phyloP scores from a whole-genome alignment of 164 flowering plant genomes.

The Dillenia suffruticosa region DNA sequence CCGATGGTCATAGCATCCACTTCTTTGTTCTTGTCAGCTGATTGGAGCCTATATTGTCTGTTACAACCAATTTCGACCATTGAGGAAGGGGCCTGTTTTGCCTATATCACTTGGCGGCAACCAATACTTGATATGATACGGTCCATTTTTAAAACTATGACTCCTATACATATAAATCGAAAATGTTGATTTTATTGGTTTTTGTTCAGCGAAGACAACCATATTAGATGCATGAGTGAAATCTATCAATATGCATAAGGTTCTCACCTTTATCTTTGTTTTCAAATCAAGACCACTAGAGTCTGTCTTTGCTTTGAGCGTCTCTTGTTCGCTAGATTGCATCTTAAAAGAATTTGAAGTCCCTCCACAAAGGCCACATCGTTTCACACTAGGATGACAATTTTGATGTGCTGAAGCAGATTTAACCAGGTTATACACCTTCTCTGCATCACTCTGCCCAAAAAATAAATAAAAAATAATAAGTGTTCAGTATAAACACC shows the following conservation, averaged over 20 bases:
- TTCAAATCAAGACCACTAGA: slow-evolving; percentile 21
- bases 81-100: too few relatives aligned
- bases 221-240: background rate
- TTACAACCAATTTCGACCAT: too few relatives aligned
- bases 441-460: slow-evolving; percentile 56
- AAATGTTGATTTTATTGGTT: too few relatives aligned
- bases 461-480: slow-evolving; percentile 3
- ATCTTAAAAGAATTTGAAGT: slow-evolving; percentile 42
- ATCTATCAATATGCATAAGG: background rate
- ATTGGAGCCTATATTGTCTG: too few relatives aligned
- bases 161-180: too few relatives aligned
- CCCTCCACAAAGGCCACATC: slow-evolving; percentile 58
- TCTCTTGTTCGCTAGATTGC: slow-evolving; percentile 31
- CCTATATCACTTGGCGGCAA: too few relatives aligned
- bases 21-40: too few relatives aligned
- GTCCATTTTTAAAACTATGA: too few relatives aligned
- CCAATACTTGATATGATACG: too few relatives aligned
- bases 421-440: slow-evolving; percentile 40
- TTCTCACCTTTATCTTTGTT: slow-evolving; percentile 38
- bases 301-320: slow-evolving; percentile 16
- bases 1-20: too few relatives aligned
- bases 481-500: slow-evolving; percentile 1
- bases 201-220: too few relatives aligned
- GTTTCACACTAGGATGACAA: slow-evolving; percentile 23
- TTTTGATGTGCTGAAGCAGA: slow-evolving; percentile 18